Conservation (phyloP, 1,284 basidiomycete species). For the Pseudozyma flocculosa region DNA sequence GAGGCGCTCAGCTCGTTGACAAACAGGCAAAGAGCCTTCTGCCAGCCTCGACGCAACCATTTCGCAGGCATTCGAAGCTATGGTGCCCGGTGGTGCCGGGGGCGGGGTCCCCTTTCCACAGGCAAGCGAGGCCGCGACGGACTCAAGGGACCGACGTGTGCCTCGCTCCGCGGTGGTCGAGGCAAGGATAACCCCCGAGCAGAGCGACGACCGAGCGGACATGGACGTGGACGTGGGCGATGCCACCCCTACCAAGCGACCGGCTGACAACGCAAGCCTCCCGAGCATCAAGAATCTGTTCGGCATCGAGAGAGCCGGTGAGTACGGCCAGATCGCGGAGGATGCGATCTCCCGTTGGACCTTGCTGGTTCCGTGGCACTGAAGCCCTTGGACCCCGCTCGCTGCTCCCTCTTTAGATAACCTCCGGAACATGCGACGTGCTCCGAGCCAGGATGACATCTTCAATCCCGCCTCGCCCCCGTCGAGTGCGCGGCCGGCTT, state of each 20-base stretch:
- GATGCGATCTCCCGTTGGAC: too few species aligned
- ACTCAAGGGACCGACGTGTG: not conserved
- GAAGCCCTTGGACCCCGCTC: too few species aligned
- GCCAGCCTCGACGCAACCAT: constrained; percentile 8
- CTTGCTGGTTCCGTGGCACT: too few species aligned
- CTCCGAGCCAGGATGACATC: too few species aligned
- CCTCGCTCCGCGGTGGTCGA: not conserved
- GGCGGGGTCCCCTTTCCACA: constrained; percentile 31
- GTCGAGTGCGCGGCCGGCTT: too few species aligned
- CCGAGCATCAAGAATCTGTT: constrained; percentile 38
- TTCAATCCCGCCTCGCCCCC: too few species aligned
- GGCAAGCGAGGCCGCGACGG: constrained; percentile 9
- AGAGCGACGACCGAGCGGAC: constrained; percentile 6
- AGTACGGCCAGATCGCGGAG: too few species aligned
- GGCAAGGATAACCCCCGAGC: not conserved
- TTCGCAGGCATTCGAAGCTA: constrained; percentile 17
- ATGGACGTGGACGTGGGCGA: constrained; percentile 27
- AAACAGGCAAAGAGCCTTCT: too few species aligned
- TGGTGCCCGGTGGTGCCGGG: constrained; percentile 27
- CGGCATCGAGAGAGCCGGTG: constrained; percentile 20
- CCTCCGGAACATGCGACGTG: too few species aligned
- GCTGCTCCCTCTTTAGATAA: too few species aligned
- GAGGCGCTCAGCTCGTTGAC: too few species aligned
- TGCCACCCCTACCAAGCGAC: constrained; percentile 7
- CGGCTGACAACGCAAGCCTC: constrained; percentile 11